Percentiles rank a stretch among this genome's conserved stretches.
These are phyloP conservation scores for Trametes versicolor DNA, from an alignment of 1,284 basidiomycete species.

Conservation along the genomic window DNA sequence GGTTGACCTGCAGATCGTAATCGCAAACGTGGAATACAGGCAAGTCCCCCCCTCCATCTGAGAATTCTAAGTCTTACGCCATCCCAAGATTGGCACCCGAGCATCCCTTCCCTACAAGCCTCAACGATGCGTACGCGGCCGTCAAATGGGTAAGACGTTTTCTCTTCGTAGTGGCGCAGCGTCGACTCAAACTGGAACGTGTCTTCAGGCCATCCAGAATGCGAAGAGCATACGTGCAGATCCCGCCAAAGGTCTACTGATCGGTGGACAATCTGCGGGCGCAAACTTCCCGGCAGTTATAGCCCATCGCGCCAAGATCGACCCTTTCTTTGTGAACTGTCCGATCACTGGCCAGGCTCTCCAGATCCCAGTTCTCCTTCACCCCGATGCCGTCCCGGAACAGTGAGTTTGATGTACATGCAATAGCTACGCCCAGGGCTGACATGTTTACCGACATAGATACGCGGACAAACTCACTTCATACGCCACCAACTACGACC, in stretches of 20 bases:
- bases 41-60: background rate
- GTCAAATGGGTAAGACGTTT: conserved; percentile 43
- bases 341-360: conserved; percentile 20
- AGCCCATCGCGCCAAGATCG: conserved; percentile 29
- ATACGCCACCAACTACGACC: background rate
- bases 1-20: conserved; percentile 30
- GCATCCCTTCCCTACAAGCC: conserved; percentile 48
- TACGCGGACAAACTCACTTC: conserved; percentile 5
- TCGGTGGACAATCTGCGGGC: conserved; percentile 38
- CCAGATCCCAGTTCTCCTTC: conserved; percentile 14
- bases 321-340: conserved; percentile 26
- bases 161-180: no score
- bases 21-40: conserved; percentile 26
- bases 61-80: no score
- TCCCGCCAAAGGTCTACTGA: conserved; percentile 31
- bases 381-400: conserved; percentile 18
- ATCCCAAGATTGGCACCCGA: conserved; percentile 53
- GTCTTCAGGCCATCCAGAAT: conserved; percentile 10
- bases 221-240: conserved; percentile 15
- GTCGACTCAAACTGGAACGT: no score
- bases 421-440: no score
- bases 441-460: background rate
- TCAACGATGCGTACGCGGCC: conserved; percentile 49
- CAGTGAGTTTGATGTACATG: background rate
- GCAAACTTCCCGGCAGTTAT: conserved; percentile 32